These are phyloP conservation scores for Lachancea nothofagi DNA, from an alignment of 805 yeast genomes.

Conservation along the genomic window DNA sequence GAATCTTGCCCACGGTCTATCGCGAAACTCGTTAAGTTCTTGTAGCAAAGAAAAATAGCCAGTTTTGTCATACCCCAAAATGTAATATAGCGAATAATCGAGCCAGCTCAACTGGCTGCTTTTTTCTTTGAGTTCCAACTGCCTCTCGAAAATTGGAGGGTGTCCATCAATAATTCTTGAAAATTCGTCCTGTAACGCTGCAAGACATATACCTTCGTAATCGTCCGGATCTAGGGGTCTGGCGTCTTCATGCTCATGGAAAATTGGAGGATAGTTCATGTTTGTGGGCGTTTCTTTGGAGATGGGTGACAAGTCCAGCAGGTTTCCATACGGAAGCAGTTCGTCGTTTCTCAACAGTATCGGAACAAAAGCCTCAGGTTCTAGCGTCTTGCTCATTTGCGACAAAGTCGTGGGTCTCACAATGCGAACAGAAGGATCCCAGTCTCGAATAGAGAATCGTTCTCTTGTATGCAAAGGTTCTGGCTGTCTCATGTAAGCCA, in stretches of 20 bases:
- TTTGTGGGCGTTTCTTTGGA: neutral
- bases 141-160: constrained; percentile 20
- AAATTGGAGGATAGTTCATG: constrained; percentile 22
- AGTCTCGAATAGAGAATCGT: neutral
- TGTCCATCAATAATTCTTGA: constrained; percentile 3
- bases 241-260: constrained; percentile 19
- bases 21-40: constrained; percentile 18
- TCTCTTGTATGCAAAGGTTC: constrained; percentile 8
- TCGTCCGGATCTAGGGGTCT: constrained; percentile 19
- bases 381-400: neutral
- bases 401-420: neutral
- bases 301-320: constrained; percentile 6
- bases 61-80: constrained; percentile 23
- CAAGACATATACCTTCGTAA: constrained; percentile 16
- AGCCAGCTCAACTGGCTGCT: constrained; percentile 7
- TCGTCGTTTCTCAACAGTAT: neutral
- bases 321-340: neutral
- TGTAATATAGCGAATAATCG: constrained; percentile 22
- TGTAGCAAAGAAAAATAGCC: constrained; percentile 25
- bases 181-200: constrained; percentile 17
- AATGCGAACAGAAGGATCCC: neutral
- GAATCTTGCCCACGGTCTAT: constrained; percentile 18
- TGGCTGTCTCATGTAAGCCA: constrained; percentile 14
- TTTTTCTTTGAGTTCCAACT: constrained; percentile 25
- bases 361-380: constrained; percentile 4